Evolutionary conservation across 148 eudicot species (phyloP), one percentile per base, ranked within the genome.

Genomic region (Polygonum maritimum): DNA sequence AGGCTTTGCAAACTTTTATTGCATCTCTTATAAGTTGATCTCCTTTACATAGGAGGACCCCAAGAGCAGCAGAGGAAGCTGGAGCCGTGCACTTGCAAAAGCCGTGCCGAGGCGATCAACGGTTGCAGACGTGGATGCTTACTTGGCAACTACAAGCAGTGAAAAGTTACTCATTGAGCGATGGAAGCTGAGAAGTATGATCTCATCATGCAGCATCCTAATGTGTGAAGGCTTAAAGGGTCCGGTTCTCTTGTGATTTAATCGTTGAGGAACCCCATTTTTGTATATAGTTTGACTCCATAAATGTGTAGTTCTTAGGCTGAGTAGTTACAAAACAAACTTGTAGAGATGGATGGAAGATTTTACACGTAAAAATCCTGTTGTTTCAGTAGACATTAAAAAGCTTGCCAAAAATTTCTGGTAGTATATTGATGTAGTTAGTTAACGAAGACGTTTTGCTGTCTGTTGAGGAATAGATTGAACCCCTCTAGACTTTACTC

Each of bases 61-160:
- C 71, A 82, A 81, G 26, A 90, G 96, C 82, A 90, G 92, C 57
- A 85, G 76, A 48, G 94, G 90, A 65, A 89, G 97, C 80, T 91
- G 92, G 89, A 93, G 88, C 78, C 92, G 91, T 1, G 89, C 78
- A 45, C 58, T 80, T 15, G 57, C 82, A 65, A 73, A 83, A 15
- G 75, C 48, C 58, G 82, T 85, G 39, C 87, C 85, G 14, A 85
- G 79, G 76, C 81, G 74, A 60, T 49, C 88, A 36, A 72, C 76
- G 26, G 86, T 89, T 41, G 69, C 13, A 8, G 92, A 91, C 76
- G 80, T 87, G 82, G 87, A 85, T 22, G 86, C 81, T 67, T 91
- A 94, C 72, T 51, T 80, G 38, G 76, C 80, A 60, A 85, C 78
- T 85, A 74, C 82, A 73, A 86, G 78, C 76, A 82, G 80, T 48